Evolutionary conservation across 208 protist genomes (phyloP), one percentile per base, ranked within the genome.

Genomic region (Acanthamoeba divionensis): DNA sequence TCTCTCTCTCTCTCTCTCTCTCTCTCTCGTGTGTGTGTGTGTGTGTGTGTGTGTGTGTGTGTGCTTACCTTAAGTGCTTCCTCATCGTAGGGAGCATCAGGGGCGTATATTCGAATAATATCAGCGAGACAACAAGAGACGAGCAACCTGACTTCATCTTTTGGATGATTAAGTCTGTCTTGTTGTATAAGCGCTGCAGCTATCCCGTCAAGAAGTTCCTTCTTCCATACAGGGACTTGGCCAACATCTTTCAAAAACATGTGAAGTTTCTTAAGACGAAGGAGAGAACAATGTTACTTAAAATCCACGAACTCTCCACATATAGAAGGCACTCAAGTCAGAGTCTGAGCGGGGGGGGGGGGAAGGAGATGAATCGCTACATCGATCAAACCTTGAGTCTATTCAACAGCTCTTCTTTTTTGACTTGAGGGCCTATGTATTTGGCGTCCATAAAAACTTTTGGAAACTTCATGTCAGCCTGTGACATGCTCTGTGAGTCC

Each of bases 31-130:
- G n/a, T n/a, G n/a, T n/a, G n/a, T n/a, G n/a, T n/a, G n/a, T n/a
- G n/a, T n/a, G n/a, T n/a, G n/a, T n/a, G n/a, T n/a, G n/a, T n/a
- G n/a, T n/a, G n/a, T n/a, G n/a, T n/a, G 1, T 15, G 18, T 10
- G 29, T 10, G 21, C 6, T 12, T 15, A 69, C 79, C 79, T 63
- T 69, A 24, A 87, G 50, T 7, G 57, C 36, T 5, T 63, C 79
- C n/a, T 90, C 54, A 21, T 87, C 86, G 57, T 93, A 93, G 7
- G 91, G 91, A 2, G 91, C 88, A 0, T 93, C 88, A 10, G 91
- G 91, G 7, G 91, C 91, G 60, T 90, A 93, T 54, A 93, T 93
- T 1, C 91, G 67, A n/a, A 93, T 85, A 45, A 93, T 79, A 55
- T 93, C 91, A 3, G 91, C 75, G 8, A 93, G 69, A 24, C 62